Evolutionary conservation across 257 asterid species (phyloP).

Genomic region (Salvia splendens): DNA sequence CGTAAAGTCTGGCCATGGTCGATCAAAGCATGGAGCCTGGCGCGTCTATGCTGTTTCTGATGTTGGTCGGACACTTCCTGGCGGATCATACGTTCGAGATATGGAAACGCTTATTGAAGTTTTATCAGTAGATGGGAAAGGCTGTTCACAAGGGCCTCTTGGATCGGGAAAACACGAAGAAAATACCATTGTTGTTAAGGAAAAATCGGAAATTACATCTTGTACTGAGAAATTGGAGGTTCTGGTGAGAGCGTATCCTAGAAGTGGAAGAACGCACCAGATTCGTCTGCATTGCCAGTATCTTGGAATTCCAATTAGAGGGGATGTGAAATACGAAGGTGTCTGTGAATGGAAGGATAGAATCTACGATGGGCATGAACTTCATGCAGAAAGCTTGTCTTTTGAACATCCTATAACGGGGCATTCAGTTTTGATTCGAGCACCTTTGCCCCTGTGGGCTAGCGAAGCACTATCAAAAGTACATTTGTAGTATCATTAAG

Average conservation of each 20-base stretch:
- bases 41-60: constrained; percentile 83
- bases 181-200: constrained; percentile 47
- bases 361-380: constrained; percentile 70
- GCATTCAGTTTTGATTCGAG: constrained; percentile 54
- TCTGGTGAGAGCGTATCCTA: constrained; percentile 73
- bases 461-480: constrained; percentile 33
- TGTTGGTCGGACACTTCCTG: constrained; percentile 73
- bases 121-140: constrained; percentile 57
- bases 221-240: constrained; percentile 61
- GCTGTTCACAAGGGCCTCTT: constrained; percentile 31
- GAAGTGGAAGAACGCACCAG: constrained; percentile 93
- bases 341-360: constrained; percentile 74
- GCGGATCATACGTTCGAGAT: constrained; percentile 76
- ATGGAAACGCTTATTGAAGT: constrained; percentile 82
- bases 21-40: constrained; percentile 95
- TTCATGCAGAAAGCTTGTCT: constrained; percentile 89
- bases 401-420: constrained; percentile 84
- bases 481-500: constrained; percentile 23
- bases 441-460: constrained; percentile 84
- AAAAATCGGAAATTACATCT: constrained; percentile 46
- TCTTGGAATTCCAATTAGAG: constrained; percentile 82
- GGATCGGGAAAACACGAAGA: constrained; percentile 40
- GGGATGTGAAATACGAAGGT: constrained; percentile 93
- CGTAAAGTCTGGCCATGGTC: constrained; percentile 85
- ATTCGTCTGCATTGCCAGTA: constrained; percentile 92